Base-by-base conservation (phyloP, 768 basidiomycete species). In the Collybiopsis luxurians region DNA sequence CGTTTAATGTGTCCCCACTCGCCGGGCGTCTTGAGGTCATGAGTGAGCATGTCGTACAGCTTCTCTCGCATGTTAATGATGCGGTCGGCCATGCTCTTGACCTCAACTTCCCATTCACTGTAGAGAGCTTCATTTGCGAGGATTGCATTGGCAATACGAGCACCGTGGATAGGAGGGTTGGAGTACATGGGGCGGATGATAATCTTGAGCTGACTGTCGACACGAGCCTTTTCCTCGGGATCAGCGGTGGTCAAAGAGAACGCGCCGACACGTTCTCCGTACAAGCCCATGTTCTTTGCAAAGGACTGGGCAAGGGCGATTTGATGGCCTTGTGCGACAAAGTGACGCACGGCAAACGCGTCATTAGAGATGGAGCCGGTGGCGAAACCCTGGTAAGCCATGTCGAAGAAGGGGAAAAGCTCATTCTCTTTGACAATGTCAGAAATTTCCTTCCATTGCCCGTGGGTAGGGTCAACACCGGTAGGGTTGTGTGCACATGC, bases 401-500 rank as follows among this genome's bases (percentile, higher is more conserved):
- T 98, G 75, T 99, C 97, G 71, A 98, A 98, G 85, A 98, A 94
- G 52, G 96, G 91, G 86, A 98, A 96, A 64, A 96, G 83, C 61
- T 86, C 84, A 78, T 84, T 92, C 77, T 93, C 89, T 67, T 91
- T 86, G 63, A 96, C 74, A 58, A 98, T 78, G 64, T 93, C 82
- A 42, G 91, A 93, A 60, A 99, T 86, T 70, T 91, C 83, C 59
- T 79, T 81, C 97, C 97, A 99, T 75, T 99, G 95, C 49, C 85
- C 87, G 21, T 80, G 83, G 10, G 95, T 97, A 28, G 94, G 95
- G 75, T 99, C 97, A 62, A 98, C 83, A 60, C 97, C 96, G 36
- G 94, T 95, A n/a, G 96, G 96, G 75, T 99, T 99, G 81, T 98
- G 94, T 26, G 96, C 97, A 73, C 97, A 98, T 2, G 96, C 96